Conservation (phyloP, 306 rosid species). For the Potentilla sterilis region DNA sequence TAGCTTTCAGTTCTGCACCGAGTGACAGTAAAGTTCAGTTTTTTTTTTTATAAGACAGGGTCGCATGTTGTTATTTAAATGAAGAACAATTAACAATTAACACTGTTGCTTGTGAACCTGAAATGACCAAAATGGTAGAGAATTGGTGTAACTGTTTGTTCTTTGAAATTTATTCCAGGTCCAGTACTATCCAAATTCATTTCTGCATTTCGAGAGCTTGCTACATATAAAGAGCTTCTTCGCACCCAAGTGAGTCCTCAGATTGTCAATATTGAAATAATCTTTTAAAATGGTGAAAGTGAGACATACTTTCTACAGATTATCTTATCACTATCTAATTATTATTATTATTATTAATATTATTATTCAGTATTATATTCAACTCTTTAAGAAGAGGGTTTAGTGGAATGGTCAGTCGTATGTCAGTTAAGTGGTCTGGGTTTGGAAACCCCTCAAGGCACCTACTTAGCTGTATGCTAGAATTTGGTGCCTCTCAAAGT, state of each 20-base stretch:
- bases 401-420: neutral
- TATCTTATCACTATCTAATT: neutral
- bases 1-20: neutral
- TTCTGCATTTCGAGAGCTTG: slow-evolving; percentile 71
- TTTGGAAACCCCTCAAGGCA: neutral
- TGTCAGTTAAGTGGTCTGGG: neutral
- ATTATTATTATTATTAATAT: neutral
- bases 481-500: neutral
- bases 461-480: neutral
- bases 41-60: neutral
- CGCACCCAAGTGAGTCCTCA: slow-evolving; percentile 81
- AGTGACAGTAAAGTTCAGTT: neutral
- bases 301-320: neutral
- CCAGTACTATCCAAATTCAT: slow-evolving; percentile 87
- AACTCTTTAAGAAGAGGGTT: neutral
- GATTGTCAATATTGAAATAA: neutral
- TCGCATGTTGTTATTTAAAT: neutral
- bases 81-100: neutral
- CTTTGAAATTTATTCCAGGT: slow-evolving; percentile 53
- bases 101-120: slow-evolving; percentile 11
- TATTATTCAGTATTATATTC: neutral
- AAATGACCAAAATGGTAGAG: slow-evolving; percentile 18
- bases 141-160: slow-evolving; percentile 22
- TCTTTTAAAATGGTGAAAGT: neutral
- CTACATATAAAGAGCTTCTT: slow-evolving; percentile 90